phyloP scores from a whole-genome alignment of 2,329 filamentous ascomycete species.

The Cercospora berteroae region DNA sequence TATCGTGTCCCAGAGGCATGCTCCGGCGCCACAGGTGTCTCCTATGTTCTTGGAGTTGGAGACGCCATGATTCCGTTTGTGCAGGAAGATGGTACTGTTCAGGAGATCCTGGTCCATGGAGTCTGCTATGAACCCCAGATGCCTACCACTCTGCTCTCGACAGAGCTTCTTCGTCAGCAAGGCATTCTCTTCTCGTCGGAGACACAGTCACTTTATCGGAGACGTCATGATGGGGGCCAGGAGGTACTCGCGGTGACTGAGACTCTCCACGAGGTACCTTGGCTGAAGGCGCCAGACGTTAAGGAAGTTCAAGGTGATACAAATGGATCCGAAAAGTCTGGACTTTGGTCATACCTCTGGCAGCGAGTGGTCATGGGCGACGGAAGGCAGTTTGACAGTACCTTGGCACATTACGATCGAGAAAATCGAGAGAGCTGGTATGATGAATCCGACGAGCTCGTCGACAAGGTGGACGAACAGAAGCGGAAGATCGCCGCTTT shows the following conservation, averaged over 20 bases:
- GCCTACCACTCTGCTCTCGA: neutral
- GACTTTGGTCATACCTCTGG: neutral
- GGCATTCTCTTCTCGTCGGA: neutral
- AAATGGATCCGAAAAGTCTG: neutral
- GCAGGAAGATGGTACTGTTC: neutral
- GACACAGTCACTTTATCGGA: neutral
- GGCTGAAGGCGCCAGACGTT: neutral
- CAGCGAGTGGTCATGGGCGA: neutral
- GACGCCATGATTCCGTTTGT: neutral
- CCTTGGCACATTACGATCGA: neutral
- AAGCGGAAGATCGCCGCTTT: neutral
- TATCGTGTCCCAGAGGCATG: neutral
- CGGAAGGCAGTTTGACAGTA: neutral
- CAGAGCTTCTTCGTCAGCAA: neutral
- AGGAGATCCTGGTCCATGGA: neutral
- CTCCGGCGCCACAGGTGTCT: neutral
- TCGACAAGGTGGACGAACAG: neutral
- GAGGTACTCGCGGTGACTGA: neutral
- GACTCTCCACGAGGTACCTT: neutral
- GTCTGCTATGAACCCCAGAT: neutral
- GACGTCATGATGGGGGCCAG: neutral
- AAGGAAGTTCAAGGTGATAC: neutral
- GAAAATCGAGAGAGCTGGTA: neutral
- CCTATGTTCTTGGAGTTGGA: neutral
- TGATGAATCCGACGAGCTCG: neutral